Base-by-base conservation (phyloP, 306 rosid genomes). In the Quercus aquifolioides region DNA sequence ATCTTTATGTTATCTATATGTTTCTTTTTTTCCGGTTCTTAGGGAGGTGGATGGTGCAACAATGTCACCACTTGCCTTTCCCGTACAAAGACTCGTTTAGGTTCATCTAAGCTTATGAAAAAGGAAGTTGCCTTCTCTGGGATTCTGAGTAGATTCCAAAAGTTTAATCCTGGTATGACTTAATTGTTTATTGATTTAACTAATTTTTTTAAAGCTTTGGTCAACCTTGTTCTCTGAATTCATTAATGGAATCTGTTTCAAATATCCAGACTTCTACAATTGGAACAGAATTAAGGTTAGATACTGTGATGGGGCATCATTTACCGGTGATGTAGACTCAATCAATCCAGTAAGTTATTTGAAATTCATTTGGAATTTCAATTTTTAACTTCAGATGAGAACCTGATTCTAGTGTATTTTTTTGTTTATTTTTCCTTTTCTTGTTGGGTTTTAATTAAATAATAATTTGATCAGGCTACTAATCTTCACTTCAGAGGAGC, bases 41-140 rank as follows among this genome's bases (percentile, higher is more conserved):
- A 95, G 99, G 99, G 99, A 80, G 99, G 99, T 71, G 98, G 92
- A 81, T 95, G 99, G 99, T 95, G 99, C 87, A 90, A 93, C 87
- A 91, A 95, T 86, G 90, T 85, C 71, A 89, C 98, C 5, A 88
- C 89, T 57, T 95, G 99, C 84, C 97, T 89, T 60, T 52, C 52
- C n/a, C 99, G 98, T 18, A 90, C 84, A 87, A 91, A 49, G 52
- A 80, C 83, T 71, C 99, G 87, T 78, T 80, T 91, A 69, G 99
- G 99, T 54, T 95, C 99, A 55, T 95, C 99, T 17, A 90, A 81
- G 83, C 20, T 75, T 78, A 93, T 95, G 99, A 87, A 58, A 20
- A 89, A 83, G 55, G 85, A 55, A 68, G 52, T 93, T 84, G 91
- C 87, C 23, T 93, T 95, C 73, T 88, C 99, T 17, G 99, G 98